Percentiles rank a stretch among this genome's conserved stretches.
Evolutionary conservation across 306 rosid genomes (phyloP).

Genomic region (Prunus mume): DNA sequence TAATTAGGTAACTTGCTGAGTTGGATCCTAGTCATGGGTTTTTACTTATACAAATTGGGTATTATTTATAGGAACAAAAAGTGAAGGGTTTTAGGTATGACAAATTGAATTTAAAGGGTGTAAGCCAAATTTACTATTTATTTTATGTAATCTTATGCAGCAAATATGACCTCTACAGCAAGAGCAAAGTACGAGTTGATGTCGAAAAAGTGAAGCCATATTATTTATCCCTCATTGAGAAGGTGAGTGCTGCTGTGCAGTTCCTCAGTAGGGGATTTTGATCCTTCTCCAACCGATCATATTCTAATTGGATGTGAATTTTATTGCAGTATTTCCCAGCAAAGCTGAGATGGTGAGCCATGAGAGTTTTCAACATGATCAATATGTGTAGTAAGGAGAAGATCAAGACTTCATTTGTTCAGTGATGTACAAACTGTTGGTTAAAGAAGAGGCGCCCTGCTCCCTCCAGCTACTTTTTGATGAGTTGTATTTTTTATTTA

Average conservation of each 20-base stretch:
- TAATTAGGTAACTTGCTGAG: too few species aligned
- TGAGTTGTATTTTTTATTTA: not conserved
- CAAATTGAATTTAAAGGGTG: too few species aligned
- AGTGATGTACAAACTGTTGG: not conserved
- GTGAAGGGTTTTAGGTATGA: too few species aligned
- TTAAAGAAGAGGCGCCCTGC: conserved; percentile 1
- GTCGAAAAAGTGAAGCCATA: conserved; percentile 71
- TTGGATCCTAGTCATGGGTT: too few species aligned
- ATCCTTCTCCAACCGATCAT: not conserved
- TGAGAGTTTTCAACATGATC: not conserved
- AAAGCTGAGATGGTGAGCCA: conserved; percentile 45
- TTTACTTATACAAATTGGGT: too few species aligned
- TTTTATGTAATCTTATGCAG: conserved; percentile 31
- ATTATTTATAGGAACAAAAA: too few species aligned
- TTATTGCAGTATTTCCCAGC: conserved; percentile 48
- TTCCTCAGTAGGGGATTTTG: not conserved
- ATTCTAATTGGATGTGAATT: conserved; percentile 2
- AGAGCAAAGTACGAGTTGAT: conserved; percentile 65
- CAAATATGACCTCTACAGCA: conserved; percentile 85
- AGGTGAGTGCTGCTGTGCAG: conserved; percentile 35
- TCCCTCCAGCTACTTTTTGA: not conserved
- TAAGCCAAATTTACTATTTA: too few species aligned
- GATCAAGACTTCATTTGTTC: not conserved
- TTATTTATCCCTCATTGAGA: conserved; percentile 64
- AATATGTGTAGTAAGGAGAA: not conserved